Evolutionary conservation across 805 yeast genomes (phyloP).

Genomic region (Wickerhamomyces canadensis): DNA sequence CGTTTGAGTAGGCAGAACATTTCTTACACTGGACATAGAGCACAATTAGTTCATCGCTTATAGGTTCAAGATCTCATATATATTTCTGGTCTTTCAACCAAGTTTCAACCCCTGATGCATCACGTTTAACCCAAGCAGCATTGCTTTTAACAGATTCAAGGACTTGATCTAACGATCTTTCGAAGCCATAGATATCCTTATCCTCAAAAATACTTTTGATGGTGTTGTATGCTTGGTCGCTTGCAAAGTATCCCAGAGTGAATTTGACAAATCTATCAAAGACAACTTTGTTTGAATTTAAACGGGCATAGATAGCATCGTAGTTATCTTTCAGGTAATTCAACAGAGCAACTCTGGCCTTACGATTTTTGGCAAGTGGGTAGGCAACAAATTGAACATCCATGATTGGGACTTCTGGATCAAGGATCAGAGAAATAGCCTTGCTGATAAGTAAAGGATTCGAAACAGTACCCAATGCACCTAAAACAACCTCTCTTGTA

Average conservation of each 20-base stretch:
- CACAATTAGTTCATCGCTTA: too few species aligned
- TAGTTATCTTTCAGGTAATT: slow-evolving; percentile 66
- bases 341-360: slow-evolving; percentile 67
- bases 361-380: slow-evolving; percentile 55
- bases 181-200: slow-evolving; percentile 55
- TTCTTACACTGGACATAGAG: too few species aligned
- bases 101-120: slow-evolving; percentile 37
- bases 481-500: slow-evolving; percentile 62
- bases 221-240: slow-evolving; percentile 41
- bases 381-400: slow-evolving; percentile 71
- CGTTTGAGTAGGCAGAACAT: too few species aligned
- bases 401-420: slow-evolving; percentile 58
- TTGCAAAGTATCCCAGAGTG: slow-evolving; percentile 55
- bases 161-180: slow-evolving; percentile 58
- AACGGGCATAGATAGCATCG: slow-evolving; percentile 53
- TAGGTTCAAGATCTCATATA: background rate
- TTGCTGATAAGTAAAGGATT: slow-evolving; percentile 45
- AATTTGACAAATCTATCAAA: slow-evolving; percentile 67
- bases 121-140: slow-evolving; percentile 54
- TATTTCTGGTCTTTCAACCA: slow-evolving; percentile 35
- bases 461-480: slow-evolving; percentile 58
- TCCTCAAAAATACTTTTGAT: slow-evolving; percentile 43
- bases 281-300: slow-evolving; percentile 78
- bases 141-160: slow-evolving; percentile 53
- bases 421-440: slow-evolving; percentile 47